These are phyloP conservation scores for Mortierella sp. DNA, from an alignment of 371 early-diverging fungal genomes.

Conservation along the genomic window DNA sequence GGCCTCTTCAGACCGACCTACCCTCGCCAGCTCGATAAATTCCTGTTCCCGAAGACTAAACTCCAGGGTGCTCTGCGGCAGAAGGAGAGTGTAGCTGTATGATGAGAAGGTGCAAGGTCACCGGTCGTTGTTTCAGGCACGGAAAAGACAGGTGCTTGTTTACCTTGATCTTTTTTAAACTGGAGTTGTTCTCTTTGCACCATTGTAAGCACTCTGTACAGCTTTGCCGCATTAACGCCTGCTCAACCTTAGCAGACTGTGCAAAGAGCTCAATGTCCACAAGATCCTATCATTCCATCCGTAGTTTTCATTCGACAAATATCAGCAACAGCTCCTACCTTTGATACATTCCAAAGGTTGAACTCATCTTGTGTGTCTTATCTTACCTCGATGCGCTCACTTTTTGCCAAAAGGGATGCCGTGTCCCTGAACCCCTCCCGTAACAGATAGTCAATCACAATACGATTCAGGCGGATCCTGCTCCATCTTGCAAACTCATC, in stretches of 20 bases:
- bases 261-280: slow-evolving; percentile 91
- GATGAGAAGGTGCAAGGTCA: too few relatives aligned
- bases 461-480: slow-evolving; percentile 81
- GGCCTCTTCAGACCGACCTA: slow-evolving; percentile 72
- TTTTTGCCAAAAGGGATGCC: slow-evolving; percentile 75
- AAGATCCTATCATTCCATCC: slow-evolving; percentile 75
- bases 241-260: slow-evolving; percentile 82
- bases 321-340: too few relatives aligned
- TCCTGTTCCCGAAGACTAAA: slow-evolving; percentile 95
- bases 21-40: slow-evolving; percentile 86
- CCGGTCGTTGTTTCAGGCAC: too few relatives aligned
- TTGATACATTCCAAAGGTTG: too few relatives aligned
- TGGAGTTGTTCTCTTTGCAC: slow-evolving; percentile 92
- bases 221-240: slow-evolving; percentile 74
- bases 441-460: slow-evolving; percentile 93
- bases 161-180: slow-evolving; percentile 83
- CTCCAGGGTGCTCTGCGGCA: slow-evolving; percentile 89
- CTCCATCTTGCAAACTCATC: slow-evolving; percentile 85
- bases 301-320: too few relatives aligned
- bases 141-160: too few relatives aligned
- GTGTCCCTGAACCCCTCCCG: slow-evolving; percentile 84
- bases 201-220: slow-evolving; percentile 90
- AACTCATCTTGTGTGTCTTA: too few relatives aligned
- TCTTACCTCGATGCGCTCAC: slow-evolving; percentile 71
- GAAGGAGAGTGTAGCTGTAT: too few relatives aligned